Evolutionary conservation across 179 eudicot genomes (phyloP).

Genomic region (Pouteria campechiana): DNA sequence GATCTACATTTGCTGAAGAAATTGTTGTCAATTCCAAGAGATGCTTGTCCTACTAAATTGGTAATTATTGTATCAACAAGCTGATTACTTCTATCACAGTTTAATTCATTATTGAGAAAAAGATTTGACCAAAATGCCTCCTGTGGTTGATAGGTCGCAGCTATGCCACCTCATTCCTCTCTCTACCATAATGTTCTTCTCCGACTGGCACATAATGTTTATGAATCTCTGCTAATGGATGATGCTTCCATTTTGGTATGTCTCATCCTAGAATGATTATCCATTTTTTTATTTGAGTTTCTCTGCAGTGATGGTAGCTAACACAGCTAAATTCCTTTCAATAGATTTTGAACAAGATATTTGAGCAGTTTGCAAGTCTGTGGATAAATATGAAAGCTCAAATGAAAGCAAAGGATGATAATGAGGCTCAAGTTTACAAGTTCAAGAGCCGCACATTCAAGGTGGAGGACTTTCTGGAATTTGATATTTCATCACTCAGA

Average conservation of each 20-base stretch:
- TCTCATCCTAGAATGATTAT: too few species aligned
- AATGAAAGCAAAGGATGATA: conserved; percentile 39
- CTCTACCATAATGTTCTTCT: conserved; percentile 50
- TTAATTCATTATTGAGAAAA: background rate
- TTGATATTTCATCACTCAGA: conserved; percentile 50
- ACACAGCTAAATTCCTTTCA: conserved; percentile 2
- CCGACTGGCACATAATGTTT: conserved; percentile 42
- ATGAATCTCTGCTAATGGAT: conserved; percentile 46
- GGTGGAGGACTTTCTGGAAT: conserved; percentile 55
- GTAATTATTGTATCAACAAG: too few species aligned
- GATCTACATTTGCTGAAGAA: conserved; percentile 51
- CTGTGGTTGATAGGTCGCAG: conserved; percentile 28
- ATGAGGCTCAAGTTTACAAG: conserved; percentile 58
- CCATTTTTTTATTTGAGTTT: too few species aligned
- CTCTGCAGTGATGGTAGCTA: background rate
- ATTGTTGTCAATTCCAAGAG: conserved; percentile 23
- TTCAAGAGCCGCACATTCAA: conserved; percentile 79
- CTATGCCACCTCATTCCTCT: conserved; percentile 36
- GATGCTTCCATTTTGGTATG: conserved; percentile 48
- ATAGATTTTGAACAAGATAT: conserved; percentile 60
- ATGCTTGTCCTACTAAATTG: conserved; percentile 22
- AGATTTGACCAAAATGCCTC: background rate
- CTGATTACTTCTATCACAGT: conserved; percentile 3
- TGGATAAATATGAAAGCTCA: conserved; percentile 73
- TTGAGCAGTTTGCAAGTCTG: conserved; percentile 46